Base-by-base conservation (phyloP, 2,329 filamentous ascomycete species). In the Bipolaris zeicola region DNA sequence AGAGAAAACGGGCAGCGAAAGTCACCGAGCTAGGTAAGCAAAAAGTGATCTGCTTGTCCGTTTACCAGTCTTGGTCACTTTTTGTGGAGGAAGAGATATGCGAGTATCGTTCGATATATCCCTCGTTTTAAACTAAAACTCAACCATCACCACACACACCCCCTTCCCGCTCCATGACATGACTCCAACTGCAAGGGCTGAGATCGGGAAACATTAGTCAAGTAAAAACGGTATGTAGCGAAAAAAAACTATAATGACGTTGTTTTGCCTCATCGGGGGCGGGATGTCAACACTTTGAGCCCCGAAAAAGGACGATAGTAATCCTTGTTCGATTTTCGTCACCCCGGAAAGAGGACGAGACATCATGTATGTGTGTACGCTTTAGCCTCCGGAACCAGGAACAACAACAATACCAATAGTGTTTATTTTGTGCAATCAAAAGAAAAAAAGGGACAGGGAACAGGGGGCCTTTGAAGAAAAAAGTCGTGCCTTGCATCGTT, bases 71-170 rank as follows among this genome's bases (percentile, higher is more conserved):
- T 5, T 31, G 13, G 46, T 38, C 20, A 41, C 20, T 20, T 16
- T 28, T 16, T 18, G 54, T 54, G 39, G 45, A 56, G 8, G 39
- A 41, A 56, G 45, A 52, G 45, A 52, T 16, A 49, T 41, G 45
- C 38, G 31, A 20, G 26, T n/a, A 33, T 44, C 52, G 37, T 34
- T 16, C 26, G 31, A 45, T 31, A 14, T 11, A 45, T 14, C 22
- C 14, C 45, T 7, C 20, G 10, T 38, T 37, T 47, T 13, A 5
- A 13, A 31, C 28, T 13, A 31, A 26, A 11, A 20, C 3, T 20
- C 20, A 20, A 20, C 20, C 20, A 16, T 16, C 16, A 16, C 16
- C 16, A 16, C 16, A 16, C 16, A 16, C 16, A 20, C 20, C 20
- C 28, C 10, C 10, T 31, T 31, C 28, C 28, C 28, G 28, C 28